These are phyloP conservation scores for Trichoderma atroviride DNA, from an alignment of 2,329 filamentous ascomycete genomes.

Conservation along the genomic window DNA sequence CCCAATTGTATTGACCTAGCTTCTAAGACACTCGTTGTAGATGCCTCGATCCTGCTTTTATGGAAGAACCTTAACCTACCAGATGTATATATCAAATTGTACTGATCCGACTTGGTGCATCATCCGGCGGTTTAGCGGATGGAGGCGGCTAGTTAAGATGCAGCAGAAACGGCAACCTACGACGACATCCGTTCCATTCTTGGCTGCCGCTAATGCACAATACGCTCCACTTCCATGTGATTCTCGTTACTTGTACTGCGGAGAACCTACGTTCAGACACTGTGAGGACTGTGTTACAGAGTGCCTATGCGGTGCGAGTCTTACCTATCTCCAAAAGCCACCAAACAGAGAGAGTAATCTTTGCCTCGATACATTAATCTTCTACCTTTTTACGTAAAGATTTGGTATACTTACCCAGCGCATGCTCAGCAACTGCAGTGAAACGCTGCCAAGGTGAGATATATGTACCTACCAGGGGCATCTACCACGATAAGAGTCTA, in stretches of 20 bases:
- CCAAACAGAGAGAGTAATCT: neutral
- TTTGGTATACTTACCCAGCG: too few species aligned
- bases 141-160: neutral
- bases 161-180: slow-evolving; percentile 4
- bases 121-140: neutral
- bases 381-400: neutral
- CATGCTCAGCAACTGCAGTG: neutral
- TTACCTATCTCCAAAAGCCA: neutral
- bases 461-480: neutral
- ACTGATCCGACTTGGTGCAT: neutral
- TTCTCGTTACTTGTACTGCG: neutral
- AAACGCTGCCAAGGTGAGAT: neutral
- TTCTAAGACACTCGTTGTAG: neutral
- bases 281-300: neutral
- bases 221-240: neutral
- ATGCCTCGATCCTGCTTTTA: neutral
- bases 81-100: neutral
- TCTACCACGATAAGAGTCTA: neutral
- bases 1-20: neutral
- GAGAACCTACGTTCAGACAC: neutral
- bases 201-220: neutral
- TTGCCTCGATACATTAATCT: neutral
- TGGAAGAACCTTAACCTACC: neutral
- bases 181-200: neutral
- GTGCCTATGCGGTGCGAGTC: neutral